These are phyloP conservation scores for Polychytrium aggregatum DNA, from an alignment of 192 early-diverging fungal genomes.

Conservation along the genomic window DNA sequence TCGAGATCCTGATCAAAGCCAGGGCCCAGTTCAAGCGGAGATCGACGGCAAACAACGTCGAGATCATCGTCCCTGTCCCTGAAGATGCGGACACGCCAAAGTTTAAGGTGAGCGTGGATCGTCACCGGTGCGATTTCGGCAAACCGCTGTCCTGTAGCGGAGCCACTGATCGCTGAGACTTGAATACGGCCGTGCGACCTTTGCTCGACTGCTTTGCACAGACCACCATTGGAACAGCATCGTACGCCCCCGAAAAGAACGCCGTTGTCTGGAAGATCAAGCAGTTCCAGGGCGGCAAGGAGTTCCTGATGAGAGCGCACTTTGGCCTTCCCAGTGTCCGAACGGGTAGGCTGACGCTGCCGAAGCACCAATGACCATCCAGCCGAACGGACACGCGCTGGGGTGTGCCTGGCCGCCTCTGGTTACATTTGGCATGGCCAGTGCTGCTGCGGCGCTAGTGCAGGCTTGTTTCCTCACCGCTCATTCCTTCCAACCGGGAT, in stretches of 20 bases:
- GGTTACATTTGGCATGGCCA: no score
- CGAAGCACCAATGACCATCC: no score
- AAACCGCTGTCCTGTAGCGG: no score
- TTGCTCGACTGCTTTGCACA: conserved; percentile 6
- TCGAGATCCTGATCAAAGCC: conserved; percentile 92
- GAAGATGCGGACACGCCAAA: conserved; percentile 94
- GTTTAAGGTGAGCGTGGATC: conserved; percentile 58
- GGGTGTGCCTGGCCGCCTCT: no score
- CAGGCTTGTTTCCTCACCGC: no score
- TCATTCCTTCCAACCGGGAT: no score
- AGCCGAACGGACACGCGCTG: no score
- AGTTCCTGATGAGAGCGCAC: conserved; percentile 73
- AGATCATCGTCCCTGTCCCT: conserved; percentile 95
- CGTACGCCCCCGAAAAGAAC: conserved; percentile 88
- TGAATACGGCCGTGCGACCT: neutral
- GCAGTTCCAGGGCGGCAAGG: conserved; percentile 96
- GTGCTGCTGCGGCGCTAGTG: no score
- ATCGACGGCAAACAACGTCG: conserved; percentile 95
- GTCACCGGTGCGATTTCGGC: neutral
- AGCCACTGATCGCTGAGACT: neutral
- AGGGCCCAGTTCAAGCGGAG: conserved; percentile 95
- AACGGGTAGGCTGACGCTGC: conserved; percentile 62
- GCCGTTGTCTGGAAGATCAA: conserved; percentile 97
- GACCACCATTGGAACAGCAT: conserved; percentile 74
- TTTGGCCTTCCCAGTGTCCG: conserved; percentile 29